These are phyloP conservation scores for Sphaerulina vaccinii DNA, from an alignment of 2,329 filamentous ascomycete genomes.

Conservation along the genomic window DNA sequence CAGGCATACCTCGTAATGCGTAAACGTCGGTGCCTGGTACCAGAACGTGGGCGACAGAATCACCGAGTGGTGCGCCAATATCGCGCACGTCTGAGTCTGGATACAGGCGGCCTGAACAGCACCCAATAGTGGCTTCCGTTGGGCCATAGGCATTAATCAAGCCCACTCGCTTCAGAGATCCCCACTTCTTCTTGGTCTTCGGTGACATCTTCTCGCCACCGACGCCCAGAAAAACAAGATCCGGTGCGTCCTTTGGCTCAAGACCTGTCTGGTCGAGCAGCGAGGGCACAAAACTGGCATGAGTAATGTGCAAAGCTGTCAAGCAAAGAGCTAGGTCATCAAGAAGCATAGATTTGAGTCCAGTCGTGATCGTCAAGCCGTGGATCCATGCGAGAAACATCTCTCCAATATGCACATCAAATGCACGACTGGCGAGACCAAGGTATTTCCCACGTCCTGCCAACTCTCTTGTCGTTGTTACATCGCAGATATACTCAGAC, in stretches of 20 bases:
- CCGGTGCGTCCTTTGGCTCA: constrained; percentile 16
- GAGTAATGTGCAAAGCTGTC: constrained; percentile 15
- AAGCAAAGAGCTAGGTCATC: constrained; percentile 17
- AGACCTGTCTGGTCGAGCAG: constrained; percentile 20
- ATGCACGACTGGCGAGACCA: constrained; percentile 19
- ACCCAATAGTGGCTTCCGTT: constrained; percentile 22
- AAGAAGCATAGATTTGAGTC: constrained; percentile 17
- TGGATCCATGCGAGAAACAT: constrained; percentile 20
- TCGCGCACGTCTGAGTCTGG: constrained; percentile 17
- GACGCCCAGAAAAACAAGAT: constrained; percentile 15
- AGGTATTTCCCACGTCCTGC: constrained; percentile 19
- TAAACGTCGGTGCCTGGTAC: constrained; percentile 16
- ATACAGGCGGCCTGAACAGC: constrained; percentile 9
- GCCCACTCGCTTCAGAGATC: constrained; percentile 10
- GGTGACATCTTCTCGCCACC: constrained; percentile 27
- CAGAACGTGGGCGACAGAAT: constrained; percentile 20
- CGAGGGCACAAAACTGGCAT: constrained; percentile 19
- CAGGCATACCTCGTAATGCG: constrained; percentile 19
- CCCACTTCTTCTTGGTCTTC: constrained; percentile 24
- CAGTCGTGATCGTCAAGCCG: constrained; percentile 14
- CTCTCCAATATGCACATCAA: constrained; percentile 21
- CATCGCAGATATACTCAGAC: constrained; percentile 17
- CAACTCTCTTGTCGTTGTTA: constrained; percentile 9
- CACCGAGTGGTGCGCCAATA: constrained; percentile 19
- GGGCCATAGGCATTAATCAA: constrained; percentile 27